Evolutionary conservation across 2,329 filamentous ascomycete species (phyloP), one percentile per base, ranked within the genome.

Genomic region (Arachnopeziza araneosa): DNA sequence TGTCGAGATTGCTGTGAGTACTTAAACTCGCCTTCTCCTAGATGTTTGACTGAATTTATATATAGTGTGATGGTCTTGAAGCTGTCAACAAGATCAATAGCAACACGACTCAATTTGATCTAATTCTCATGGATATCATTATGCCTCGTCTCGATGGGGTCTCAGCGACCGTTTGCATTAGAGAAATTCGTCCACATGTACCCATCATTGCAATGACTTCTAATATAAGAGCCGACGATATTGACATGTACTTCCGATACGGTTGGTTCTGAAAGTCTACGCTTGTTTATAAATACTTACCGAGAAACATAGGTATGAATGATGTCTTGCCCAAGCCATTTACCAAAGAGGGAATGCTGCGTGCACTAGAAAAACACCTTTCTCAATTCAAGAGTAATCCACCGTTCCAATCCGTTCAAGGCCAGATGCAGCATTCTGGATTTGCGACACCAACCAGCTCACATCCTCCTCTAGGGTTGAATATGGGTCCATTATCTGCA

Each of bases 201-300:
- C 95, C 95, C 0, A 96, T 99, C 69, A 91, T 99, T 60, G 95
- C 95, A 53, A 98, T 99, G 95, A 99, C 95, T 2, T 97, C 93
- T 2, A 99, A 98, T 72, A 98, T 99, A 65, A 85, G 95, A 65
- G 93, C 91, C 62, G 93, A 97, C 70, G 95, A 99, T 72, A 96
- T 98, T 63, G 90, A 93, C 57, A 93, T 96, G 77, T 99, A 99
- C 73, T 98, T 97, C 77, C 88, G 93, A 69, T 93, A 96, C 77
- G 95, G 93, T 95, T 82, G 79, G 88, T 75, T 24, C 2, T 50
- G n/a, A 66, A 60, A 60, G 53, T 8, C 24, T 21, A 4, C 23
- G 48, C 3, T 12, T 49, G 52, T 17, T 21, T 48, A 54, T 17
- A 52, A 30, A 19, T 59, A 30, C 68, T 76, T 59, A 79, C 67